phyloP scores from a whole-genome alignment of 1,284 basidiomycete genomes.

The Exobasidium cylindrosporum region DNA sequence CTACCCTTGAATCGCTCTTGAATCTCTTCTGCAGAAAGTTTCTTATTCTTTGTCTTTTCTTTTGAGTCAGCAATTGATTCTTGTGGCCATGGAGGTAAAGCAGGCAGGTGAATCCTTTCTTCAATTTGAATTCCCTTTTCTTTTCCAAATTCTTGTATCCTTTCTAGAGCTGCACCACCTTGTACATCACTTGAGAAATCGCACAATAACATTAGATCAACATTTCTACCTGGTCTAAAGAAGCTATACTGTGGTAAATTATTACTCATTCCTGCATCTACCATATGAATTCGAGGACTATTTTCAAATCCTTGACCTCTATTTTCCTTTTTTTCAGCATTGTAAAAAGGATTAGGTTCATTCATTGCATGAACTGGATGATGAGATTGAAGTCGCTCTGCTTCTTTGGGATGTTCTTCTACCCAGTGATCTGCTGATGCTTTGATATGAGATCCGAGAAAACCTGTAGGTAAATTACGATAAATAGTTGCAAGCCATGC shows the following conservation, averaged over 20 bases:
- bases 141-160: conserved; percentile 46
- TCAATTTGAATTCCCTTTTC: conserved; percentile 17
- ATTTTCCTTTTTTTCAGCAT: conserved; percentile 16
- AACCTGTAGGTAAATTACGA: conserved; percentile 36
- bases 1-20: conserved; percentile 24
- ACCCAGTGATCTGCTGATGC: conserved; percentile 15
- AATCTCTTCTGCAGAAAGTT: conserved; percentile 13
- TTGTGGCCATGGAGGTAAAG: neutral
- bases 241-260: conserved; percentile 49
- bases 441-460: conserved; percentile 9
- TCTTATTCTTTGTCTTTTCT: conserved; percentile 2
- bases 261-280: conserved; percentile 51
- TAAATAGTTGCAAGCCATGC: conserved; percentile 47
- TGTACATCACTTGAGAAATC: conserved; percentile 51
- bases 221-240: conserved; percentile 30
- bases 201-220: conserved; percentile 48
- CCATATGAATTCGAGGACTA: conserved; percentile 23
- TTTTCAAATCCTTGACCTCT: conserved; percentile 27
- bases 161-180: conserved; percentile 39
- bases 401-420: conserved; percentile 17
- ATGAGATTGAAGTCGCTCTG: conserved; percentile 16
- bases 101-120: neutral
- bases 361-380: conserved; percentile 31
- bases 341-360: conserved; percentile 22
- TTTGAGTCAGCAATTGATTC: neutral